Evolutionary conservation across 1,284 basidiomycete species (phyloP).

Genomic region (Boletus sp.): DNA sequence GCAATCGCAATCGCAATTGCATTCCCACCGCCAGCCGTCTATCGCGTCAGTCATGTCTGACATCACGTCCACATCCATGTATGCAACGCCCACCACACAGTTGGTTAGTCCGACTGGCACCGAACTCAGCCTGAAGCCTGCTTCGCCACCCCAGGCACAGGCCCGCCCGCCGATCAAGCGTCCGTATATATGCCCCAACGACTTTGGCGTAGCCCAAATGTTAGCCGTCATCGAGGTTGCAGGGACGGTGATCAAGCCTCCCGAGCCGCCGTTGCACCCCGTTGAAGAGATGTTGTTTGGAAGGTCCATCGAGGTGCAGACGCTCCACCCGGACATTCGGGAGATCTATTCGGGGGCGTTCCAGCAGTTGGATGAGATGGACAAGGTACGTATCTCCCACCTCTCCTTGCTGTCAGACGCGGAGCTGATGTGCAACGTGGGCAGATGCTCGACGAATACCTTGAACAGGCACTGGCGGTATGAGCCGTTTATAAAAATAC

Average conservation of each 20-base stretch:
- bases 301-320: slow-evolving; percentile 52
- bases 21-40: slow-evolving; percentile 49
- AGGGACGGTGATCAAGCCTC: slow-evolving; percentile 32
- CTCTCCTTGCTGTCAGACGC: background rate
- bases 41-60: slow-evolving; percentile 65
- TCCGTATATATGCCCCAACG: slow-evolving; percentile 64
- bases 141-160: background rate
- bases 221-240: slow-evolving; percentile 76
- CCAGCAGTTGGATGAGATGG: slow-evolving; percentile 76
- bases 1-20: slow-evolving; percentile 20
- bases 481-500: slow-evolving; percentile 8
- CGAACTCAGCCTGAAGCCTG: slow-evolving; percentile 20
- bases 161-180: slow-evolving; percentile 29
- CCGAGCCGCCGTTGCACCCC: slow-evolving; percentile 43
- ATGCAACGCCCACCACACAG: slow-evolving; percentile 47
- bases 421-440: background rate
- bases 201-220: slow-evolving; percentile 82
- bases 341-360: slow-evolving; percentile 69
- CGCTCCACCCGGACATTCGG: slow-evolving; percentile 67
- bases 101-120: slow-evolving; percentile 30
- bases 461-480: slow-evolving; percentile 22
- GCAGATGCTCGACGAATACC: slow-evolving; percentile 37
- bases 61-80: slow-evolving; percentile 35
- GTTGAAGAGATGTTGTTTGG: slow-evolving; percentile 77
- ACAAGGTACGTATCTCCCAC: slow-evolving; percentile 47